Percentiles rank a stretch among this genome's conserved stretches.
phyloP scores from a whole-genome alignment of 306 rosid species.

The Fragaria nilgerrensis region DNA sequence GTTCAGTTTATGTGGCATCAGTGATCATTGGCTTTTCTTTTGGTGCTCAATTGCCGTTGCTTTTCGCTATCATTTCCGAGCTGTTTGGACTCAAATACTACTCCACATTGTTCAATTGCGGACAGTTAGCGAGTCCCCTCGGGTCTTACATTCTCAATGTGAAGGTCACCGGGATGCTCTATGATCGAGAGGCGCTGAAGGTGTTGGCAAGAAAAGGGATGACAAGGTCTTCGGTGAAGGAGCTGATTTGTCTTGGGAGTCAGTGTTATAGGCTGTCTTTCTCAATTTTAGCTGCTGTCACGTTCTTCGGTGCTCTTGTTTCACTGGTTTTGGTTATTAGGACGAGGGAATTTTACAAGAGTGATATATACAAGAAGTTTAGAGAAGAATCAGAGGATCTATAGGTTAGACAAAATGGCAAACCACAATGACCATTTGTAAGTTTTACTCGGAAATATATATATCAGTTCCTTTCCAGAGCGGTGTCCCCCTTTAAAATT shows the following conservation, averaged over 20 bases:
- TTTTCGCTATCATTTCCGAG: constrained; percentile 51
- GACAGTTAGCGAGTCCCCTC: constrained; percentile 46
- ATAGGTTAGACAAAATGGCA: neutral
- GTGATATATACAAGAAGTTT: constrained; percentile 31
- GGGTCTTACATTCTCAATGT: constrained; percentile 48
- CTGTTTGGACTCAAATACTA: constrained; percentile 51
- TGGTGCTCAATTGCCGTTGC: constrained; percentile 50
- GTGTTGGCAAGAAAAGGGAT: constrained; percentile 30
- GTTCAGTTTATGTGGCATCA: constrained; percentile 42
- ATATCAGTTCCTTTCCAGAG: no score
- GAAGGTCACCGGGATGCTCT: constrained; percentile 37
- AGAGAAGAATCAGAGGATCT: constrained; percentile 7
- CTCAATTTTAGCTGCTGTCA: constrained; percentile 29
- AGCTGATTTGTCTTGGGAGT: constrained; percentile 36
- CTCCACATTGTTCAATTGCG: constrained; percentile 50
- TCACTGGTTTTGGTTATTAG: constrained; percentile 33
- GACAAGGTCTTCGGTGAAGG: constrained; percentile 24
- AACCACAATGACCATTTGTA: neutral
- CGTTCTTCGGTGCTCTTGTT: constrained; percentile 37
- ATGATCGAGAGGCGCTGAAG: constrained; percentile 37
- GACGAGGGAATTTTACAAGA: constrained; percentile 13
- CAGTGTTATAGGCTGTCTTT: constrained; percentile 34
- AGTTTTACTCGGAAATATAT: neutral
- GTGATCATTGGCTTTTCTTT: constrained; percentile 46
- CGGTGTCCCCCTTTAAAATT: no score